A percentile compares a stretch with the other conserved stretches of the same genome.
phyloP scores from a whole-genome alignment of 805 yeast genomes.

The Saturnispora zaruensis region DNA sequence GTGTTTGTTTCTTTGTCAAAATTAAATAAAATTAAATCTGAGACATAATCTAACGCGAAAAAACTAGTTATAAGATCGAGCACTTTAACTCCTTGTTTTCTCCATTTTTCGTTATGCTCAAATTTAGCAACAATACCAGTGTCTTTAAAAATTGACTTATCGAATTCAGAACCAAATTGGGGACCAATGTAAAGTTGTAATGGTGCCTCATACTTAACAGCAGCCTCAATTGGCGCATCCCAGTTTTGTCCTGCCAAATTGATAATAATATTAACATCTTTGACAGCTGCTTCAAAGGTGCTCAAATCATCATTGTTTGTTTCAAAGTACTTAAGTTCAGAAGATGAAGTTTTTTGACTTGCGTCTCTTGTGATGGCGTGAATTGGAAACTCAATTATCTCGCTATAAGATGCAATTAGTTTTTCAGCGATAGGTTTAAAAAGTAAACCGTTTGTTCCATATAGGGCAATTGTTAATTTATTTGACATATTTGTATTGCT shows the following conservation, averaged over 20 bases:
- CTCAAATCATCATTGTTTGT: slow-evolving; percentile 26
- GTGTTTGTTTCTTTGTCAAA: slow-evolving; percentile 29
- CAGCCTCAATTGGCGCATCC: slow-evolving; percentile 33
- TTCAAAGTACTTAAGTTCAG: slow-evolving; percentile 32
- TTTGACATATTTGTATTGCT: background rate
- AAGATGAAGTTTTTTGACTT: slow-evolving; percentile 27
- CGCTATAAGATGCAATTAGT: slow-evolving; percentile 33
- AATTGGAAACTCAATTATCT: slow-evolving; percentile 33
- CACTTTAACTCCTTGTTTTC: slow-evolving; percentile 39
- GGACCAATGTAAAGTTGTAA: slow-evolving; percentile 51
- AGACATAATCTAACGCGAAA: slow-evolving; percentile 34
- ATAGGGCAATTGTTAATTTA: background rate
- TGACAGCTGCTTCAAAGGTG: slow-evolving; percentile 32
- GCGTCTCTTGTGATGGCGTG: slow-evolving; percentile 38
- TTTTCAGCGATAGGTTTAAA: slow-evolving; percentile 42
- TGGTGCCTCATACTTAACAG: slow-evolving; percentile 23
- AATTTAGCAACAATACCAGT: slow-evolving; percentile 22
- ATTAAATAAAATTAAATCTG: slow-evolving; percentile 31
- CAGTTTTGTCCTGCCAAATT: slow-evolving; percentile 31
- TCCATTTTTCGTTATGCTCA: slow-evolving; percentile 32
- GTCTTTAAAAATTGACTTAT: slow-evolving; percentile 16
- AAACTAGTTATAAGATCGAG: slow-evolving; percentile 36
- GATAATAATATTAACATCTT: slow-evolving; percentile 44
- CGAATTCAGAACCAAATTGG: slow-evolving; percentile 48
- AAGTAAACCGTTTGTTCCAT: slow-evolving; percentile 45